phyloP scores from a whole-genome alignment of 2,329 filamentous ascomycete genomes.

The Xylariaceae sp. region DNA sequence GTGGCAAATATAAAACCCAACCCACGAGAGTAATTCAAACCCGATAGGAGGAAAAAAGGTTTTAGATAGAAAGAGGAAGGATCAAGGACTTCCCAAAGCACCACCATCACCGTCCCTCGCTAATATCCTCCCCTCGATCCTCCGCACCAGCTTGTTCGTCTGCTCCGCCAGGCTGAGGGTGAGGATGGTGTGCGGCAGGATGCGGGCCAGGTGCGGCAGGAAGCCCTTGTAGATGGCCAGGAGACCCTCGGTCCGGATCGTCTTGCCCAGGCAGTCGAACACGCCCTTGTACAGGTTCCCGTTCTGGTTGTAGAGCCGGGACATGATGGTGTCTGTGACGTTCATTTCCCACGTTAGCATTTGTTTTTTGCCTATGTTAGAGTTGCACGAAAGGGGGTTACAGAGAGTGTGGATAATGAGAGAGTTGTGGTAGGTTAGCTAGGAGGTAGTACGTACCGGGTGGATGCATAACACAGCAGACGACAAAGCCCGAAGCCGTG shows the following conservation, averaged over 20 bases:
- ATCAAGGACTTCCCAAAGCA: constrained; percentile 29
- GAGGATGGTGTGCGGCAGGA: constrained; percentile 90
- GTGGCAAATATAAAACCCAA: background rate
- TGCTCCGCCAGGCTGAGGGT: constrained; percentile 93
- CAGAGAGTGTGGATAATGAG: too few relatives aligned
- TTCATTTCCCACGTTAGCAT: too few relatives aligned
- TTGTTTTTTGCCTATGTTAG: too few relatives aligned
- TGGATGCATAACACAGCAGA: constrained; percentile 97
- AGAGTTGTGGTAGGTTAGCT: background rate
- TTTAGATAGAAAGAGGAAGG: background rate
- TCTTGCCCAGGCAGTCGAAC: constrained; percentile 88
- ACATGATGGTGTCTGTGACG: constrained; percentile 84
- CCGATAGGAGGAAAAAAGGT: too few relatives aligned
- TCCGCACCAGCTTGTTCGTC: constrained; percentile 86
- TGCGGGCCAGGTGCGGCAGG: constrained; percentile 87
- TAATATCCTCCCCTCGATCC: constrained; percentile 60
- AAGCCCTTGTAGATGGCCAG: constrained; percentile 97
- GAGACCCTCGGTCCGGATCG: constrained; percentile 82
- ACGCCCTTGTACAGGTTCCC: constrained; percentile 94
- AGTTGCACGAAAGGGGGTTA: too few relatives aligned
- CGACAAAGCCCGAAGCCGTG: constrained; percentile 86
- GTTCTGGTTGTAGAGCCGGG: constrained; percentile 96
- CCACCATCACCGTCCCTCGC: too few relatives aligned
- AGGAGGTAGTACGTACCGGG: constrained; percentile 57
- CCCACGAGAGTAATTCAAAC: too few relatives aligned